Base-by-base conservation (phyloP, 2,329 filamentous ascomycete genomes). In the Fonsecaea multimorphosa region DNA sequence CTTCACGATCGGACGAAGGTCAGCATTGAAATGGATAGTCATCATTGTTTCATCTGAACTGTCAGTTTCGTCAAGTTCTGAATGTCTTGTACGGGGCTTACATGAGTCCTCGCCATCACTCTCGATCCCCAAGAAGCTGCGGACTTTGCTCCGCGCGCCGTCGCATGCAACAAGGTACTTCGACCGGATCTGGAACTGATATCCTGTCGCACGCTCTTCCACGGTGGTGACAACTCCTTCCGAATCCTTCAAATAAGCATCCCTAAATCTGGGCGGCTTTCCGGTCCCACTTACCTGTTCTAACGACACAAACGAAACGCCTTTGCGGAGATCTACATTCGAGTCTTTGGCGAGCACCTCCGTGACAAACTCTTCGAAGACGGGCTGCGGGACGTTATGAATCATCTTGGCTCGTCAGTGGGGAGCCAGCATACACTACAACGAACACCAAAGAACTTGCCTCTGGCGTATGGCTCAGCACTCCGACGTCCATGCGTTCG, bases 1-100 rank as follows among this genome's bases (percentile, higher is more conserved):
- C 2, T 73, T 72, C 0, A 82, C 70, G 0, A 82, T 71, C 0
- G 78, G 75, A 0, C 77, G 74, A 1, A 81, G 71, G 52, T 82
- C 73, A 0, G 79, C 78, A 46, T 80, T 79, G 67, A 82, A 77
- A 49, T 82, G 79, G 14, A 82, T 81, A 0, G 79, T 81, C 80
- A 82, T 81, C 79, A 81, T 81, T 0, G 78, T 80, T 61, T 80
- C 78, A 40, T 78, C 78, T 79, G 7, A 6, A 16, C 29, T 16
- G 34, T 67, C 58, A 67, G 58, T 66, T 29, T 53, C 31, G 38
- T 11, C 14, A 16, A 34, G 22, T 27, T 29, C 7, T 9, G 24
- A 27, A n/a, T n/a, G n/a, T 5, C 16, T 55, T 11, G 11, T 22
- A 6, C 7, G n/a, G n/a, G 8, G 71, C 76, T 72, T 67, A 78